Evolutionary conservation across 768 basidiomycete species (phyloP).

Genomic region (Panus rudis): DNA sequence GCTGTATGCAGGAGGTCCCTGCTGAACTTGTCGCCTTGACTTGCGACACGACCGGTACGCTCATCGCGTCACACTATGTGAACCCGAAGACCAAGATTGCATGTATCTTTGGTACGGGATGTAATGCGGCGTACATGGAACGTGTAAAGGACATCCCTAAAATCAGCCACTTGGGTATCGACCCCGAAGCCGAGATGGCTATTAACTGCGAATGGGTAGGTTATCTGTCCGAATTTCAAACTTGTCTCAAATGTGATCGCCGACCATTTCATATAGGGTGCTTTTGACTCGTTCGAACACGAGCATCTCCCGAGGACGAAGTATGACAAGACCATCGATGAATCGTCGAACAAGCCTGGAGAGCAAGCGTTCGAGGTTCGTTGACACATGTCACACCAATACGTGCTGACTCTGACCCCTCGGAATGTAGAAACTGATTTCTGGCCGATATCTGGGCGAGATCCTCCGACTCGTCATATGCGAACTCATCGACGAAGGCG

Average conservation of each 20-base stretch:
- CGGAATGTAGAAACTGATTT: constrained; percentile 77
- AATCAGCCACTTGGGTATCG: constrained; percentile 67
- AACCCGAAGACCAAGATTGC: constrained; percentile 88
- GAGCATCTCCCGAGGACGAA: constrained; percentile 93
- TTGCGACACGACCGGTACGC: constrained; percentile 96
- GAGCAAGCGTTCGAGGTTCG: constrained; percentile 89
- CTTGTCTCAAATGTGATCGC: not conserved
- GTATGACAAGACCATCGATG: constrained; percentile 89
- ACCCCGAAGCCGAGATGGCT: constrained; percentile 65
- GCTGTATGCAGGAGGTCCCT: constrained; percentile 61
- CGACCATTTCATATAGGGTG: constrained; percentile 50
- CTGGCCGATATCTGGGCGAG: constrained; percentile 93
- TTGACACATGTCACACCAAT: constrained; percentile 1
- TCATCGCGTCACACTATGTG: constrained; percentile 96
- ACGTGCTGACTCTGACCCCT: not conserved
- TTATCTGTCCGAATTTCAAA: not conserved
- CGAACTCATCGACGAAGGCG: constrained; percentile 94
- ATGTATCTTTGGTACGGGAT: constrained; percentile 96
- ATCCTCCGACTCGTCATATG: constrained; percentile 91
- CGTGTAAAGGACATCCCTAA: constrained; percentile 80
- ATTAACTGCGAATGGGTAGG: constrained; percentile 98
- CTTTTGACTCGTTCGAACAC: constrained; percentile 94
- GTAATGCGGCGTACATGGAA: constrained; percentile 99
- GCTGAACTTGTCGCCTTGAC: constrained; percentile 81
- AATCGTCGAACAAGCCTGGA: constrained; percentile 91